phyloP scores from a whole-genome alignment of 1,139 yeast species.

The Suhomyces chickasaworum region DNA sequence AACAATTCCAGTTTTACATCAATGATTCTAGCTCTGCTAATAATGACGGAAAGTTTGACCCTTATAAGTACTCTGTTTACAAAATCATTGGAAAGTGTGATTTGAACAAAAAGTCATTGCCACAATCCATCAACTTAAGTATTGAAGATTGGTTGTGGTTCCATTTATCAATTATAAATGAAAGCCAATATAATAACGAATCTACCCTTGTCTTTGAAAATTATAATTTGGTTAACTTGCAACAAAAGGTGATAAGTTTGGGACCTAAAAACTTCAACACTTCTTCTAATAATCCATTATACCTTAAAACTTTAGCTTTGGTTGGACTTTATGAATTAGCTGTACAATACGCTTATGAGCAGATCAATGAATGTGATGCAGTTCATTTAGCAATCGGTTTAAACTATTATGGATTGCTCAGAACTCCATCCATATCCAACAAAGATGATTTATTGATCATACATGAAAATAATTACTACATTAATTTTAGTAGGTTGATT shows the following conservation, averaged over 20 bases:
- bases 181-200: slow-evolving; percentile 39
- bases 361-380: slow-evolving; percentile 76
- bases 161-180: slow-evolving; percentile 76
- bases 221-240: slow-evolving; percentile 75
- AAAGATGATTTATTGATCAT: slow-evolving; percentile 38
- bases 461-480: slow-evolving; percentile 43
- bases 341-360: slow-evolving; percentile 63
- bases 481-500: slow-evolving; percentile 60
- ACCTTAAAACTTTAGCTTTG: slow-evolving; percentile 72
- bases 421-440: slow-evolving; percentile 41
- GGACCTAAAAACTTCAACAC: slow-evolving; percentile 75
- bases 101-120: slow-evolving; percentile 71
- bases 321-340: slow-evolving; percentile 85
- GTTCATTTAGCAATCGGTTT: slow-evolving; percentile 88
- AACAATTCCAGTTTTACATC: slow-evolving; percentile 71
- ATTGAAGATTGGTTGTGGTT: slow-evolving; percentile 98
- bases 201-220: slow-evolving; percentile 64
- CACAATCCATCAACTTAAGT: slow-evolving; percentile 68
- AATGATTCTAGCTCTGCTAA: slow-evolving; percentile 26
- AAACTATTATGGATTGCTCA: slow-evolving; percentile 71
- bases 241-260: slow-evolving; percentile 65
- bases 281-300: slow-evolving; percentile 68
- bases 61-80: slow-evolving; percentile 86
- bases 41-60: slow-evolving; percentile 62
- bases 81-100: slow-evolving; percentile 93